These are phyloP conservation scores for Aristolochia californica DNA, from an alignment of 164 flowering plant genomes.

Conservation along the genomic window DNA sequence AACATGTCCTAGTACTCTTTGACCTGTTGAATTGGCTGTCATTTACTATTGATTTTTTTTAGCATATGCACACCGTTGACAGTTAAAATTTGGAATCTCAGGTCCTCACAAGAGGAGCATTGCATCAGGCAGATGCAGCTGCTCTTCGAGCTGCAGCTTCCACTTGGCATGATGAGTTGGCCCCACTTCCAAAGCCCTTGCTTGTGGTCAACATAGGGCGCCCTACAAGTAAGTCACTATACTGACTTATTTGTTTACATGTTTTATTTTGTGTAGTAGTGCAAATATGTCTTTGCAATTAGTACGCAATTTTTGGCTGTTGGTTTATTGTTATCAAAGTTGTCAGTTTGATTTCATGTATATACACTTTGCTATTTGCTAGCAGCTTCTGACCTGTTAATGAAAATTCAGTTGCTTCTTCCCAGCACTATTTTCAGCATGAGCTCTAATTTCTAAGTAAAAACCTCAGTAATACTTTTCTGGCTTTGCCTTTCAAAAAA, in stretches of 20 bases:
- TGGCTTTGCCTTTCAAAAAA: no score
- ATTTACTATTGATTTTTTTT: neutral
- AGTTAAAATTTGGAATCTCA: constrained; percentile 37
- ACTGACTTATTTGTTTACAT: neutral
- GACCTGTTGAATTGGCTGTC: neutral
- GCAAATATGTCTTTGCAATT: neutral
- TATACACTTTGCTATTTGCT: no score
- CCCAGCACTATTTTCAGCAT: no score
- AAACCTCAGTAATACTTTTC: no score
- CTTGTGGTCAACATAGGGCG: constrained; percentile 90
- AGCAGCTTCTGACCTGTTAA: no score
- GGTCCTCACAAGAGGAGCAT: constrained; percentile 85
- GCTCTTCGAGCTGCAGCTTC: constrained; percentile 69
- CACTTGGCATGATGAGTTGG: constrained; percentile 89
- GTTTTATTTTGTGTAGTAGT: neutral
- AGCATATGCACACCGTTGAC: neutral
- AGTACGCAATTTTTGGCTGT: neutral
- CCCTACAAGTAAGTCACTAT: constrained; percentile 69
- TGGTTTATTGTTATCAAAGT: no score
- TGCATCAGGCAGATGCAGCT: constrained; percentile 79
- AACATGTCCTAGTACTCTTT: neutral
- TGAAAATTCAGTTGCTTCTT: no score
- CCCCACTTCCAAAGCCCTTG: constrained; percentile 79
- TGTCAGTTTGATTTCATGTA: no score
- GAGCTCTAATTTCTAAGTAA: no score